These are phyloP conservation scores for Tubosaeta sp. DNA, from an alignment of 768 basidiomycete species.

Conservation along the genomic window DNA sequence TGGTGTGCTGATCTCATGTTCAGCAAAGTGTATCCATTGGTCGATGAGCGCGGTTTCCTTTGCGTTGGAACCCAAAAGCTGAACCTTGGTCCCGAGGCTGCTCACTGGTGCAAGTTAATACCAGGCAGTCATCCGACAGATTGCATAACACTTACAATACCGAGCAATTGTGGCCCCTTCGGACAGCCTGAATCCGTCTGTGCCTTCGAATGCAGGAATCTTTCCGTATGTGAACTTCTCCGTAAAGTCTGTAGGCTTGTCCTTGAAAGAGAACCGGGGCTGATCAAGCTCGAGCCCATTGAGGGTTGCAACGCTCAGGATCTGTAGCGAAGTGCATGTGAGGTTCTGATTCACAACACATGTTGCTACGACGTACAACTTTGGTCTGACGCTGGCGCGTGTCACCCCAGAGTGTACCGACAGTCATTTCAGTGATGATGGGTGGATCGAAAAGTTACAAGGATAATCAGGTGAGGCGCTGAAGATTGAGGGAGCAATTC, in stretches of 20 bases:
- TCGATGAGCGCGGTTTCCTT: constrained; percentile 13
- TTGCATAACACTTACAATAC: constrained; percentile 10
- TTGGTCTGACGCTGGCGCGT: constrained; percentile 14
- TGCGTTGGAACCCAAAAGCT: constrained; percentile 10
- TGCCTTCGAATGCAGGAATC: constrained; percentile 15
- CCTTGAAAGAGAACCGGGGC: constrained; percentile 1
- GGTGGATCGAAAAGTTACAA: neutral
- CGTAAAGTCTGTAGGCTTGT: constrained; percentile 12
- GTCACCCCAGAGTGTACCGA: constrained; percentile 17
- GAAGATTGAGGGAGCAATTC: neutral
- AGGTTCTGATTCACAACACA: neutral
- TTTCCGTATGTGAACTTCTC: constrained; percentile 16
- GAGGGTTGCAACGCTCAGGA: constrained; percentile 7
- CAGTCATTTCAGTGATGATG: constrained; percentile 9
- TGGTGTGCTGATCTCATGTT: constrained; percentile 9
- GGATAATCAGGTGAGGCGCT: neutral
- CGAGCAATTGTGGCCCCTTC: constrained; percentile 17
- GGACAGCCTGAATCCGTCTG: constrained; percentile 13
- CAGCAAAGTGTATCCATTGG: constrained; percentile 20
- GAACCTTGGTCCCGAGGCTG: constrained; percentile 6
- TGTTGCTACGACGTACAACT: constrained; percentile 4
- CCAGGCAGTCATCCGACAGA: neutral
- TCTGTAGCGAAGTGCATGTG: neutral
- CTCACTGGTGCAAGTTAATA: constrained; percentile 4
- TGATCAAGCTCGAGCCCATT: constrained; percentile 11